Evolutionary conservation across 2,329 filamentous ascomycete species (phyloP).

Genomic region (Trichoderma aggressivum): DNA sequence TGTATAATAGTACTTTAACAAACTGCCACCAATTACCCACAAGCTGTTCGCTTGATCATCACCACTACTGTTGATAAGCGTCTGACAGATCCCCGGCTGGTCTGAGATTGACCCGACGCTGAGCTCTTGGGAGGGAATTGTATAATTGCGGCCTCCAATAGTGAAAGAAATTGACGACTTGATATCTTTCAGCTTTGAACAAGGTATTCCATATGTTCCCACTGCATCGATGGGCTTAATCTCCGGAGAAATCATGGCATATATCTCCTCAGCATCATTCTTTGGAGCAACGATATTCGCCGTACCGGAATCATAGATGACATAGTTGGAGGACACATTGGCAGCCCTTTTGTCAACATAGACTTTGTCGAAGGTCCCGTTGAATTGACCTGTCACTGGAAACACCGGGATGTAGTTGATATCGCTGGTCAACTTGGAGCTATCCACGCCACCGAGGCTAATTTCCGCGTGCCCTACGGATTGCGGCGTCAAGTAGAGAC

Average conservation of each 20-base stretch:
- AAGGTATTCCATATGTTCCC: not conserved
- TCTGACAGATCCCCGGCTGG: not conserved
- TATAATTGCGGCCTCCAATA: not conserved
- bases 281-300: not conserved
- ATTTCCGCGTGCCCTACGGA: not conserved
- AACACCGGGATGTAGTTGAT: not conserved
- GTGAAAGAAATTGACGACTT: not conserved
- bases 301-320: not conserved
- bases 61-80: not conserved
- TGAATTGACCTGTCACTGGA: not conserved
- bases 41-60: not conserved
- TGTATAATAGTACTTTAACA: conserved; percentile 3
- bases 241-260: not conserved
- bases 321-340: not conserved
- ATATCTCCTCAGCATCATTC: not conserved
- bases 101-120: not conserved
- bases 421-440: not conserved
- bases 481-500: not conserved
- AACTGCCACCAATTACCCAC: not conserved
- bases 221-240: not conserved
- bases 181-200: not conserved
- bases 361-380: not conserved
- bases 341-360: not conserved
- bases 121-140: not conserved
- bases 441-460: not conserved